phyloP scores from a whole-genome alignment of 2,329 filamentous ascomycete genomes.

The Plenodomus lindquistii region DNA sequence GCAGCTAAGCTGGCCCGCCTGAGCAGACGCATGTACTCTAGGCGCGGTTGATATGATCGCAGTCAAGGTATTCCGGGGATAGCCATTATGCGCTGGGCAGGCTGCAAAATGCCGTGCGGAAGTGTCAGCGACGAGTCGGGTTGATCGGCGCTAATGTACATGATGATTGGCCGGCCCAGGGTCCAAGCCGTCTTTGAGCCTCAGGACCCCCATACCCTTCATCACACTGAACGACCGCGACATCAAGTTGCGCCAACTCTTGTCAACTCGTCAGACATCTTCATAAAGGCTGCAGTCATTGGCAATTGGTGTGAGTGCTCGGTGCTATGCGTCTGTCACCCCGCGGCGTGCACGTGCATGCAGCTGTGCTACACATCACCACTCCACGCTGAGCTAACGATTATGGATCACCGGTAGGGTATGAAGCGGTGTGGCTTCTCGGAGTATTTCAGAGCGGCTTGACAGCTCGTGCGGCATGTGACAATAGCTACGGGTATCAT shows the following conservation, averaged over 20 bases:
- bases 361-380: not conserved
- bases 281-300: not conserved
- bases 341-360: constrained; percentile 1
- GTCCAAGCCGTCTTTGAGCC: not conserved
- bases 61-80: constrained; percentile 10
- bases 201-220: too few species aligned
- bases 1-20: constrained; percentile 18
- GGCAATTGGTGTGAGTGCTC: not conserved
- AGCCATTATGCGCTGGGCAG: constrained; percentile 11
- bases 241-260: not conserved
- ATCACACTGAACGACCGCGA: too few species aligned
- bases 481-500: constrained; percentile 7
- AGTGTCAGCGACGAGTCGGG: constrained; percentile 11
- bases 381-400: not conserved
- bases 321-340: not conserved
- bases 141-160: constrained; percentile 7
- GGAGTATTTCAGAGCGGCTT: constrained; percentile 1
- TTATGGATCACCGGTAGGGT: not conserved
- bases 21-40: constrained; percentile 9
- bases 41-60: constrained; percentile 9
- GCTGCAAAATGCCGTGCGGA: constrained; percentile 3
- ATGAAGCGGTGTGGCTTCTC: constrained; percentile 4
- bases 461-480: not conserved
- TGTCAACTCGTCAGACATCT: not conserved
- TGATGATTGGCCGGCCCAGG: not conserved